Conservation (phyloP, 495 filamentous ascomycete species). For the Podospora sp. region DNA sequence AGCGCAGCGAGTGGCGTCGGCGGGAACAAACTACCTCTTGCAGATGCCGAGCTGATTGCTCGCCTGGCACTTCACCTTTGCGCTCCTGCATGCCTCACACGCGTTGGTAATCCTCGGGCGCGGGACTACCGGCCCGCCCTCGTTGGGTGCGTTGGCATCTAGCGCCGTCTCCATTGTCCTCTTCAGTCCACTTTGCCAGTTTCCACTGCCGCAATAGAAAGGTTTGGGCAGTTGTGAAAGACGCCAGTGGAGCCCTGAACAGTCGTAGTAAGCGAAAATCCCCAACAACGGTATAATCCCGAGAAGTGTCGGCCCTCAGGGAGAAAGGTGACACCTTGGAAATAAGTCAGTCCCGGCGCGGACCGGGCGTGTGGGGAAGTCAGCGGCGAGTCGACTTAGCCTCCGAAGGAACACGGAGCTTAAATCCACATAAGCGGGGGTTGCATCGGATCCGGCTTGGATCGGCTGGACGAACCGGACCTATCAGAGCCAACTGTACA, state of each 20-base stretch:
- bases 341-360: not conserved
- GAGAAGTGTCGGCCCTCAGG: not conserved
- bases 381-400: conserved; percentile 16
- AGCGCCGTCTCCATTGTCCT: not conserved
- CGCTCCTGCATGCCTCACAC: conserved; percentile 50
- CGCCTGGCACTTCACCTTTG: conserved; percentile 50
- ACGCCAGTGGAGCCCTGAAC: too few relatives aligned
- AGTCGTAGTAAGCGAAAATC: too few relatives aligned
- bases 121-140: conserved; percentile 10
- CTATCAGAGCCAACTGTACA: too few relatives aligned
- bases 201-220: too few relatives aligned
- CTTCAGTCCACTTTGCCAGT: too few relatives aligned
- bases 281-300: not conserved
- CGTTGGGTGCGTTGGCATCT: not conserved
- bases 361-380: conserved; percentile 20
- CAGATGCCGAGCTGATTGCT: conserved; percentile 47
- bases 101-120: conserved; percentile 44
- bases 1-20: not conserved
- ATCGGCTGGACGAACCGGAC: not conserved
- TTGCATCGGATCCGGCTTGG: not conserved
- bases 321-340: not conserved
- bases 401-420: conserved; percentile 30
- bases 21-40: conserved; percentile 44
- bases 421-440: conserved; percentile 13
- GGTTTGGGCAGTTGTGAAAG: too few relatives aligned